A percentile compares a stretch with the other conserved stretches of the same genome.
These are phyloP conservation scores for Rhodotorula sp. DNA, from an alignment of 1,284 basidiomycete species.

Conservation along the genomic window DNA sequence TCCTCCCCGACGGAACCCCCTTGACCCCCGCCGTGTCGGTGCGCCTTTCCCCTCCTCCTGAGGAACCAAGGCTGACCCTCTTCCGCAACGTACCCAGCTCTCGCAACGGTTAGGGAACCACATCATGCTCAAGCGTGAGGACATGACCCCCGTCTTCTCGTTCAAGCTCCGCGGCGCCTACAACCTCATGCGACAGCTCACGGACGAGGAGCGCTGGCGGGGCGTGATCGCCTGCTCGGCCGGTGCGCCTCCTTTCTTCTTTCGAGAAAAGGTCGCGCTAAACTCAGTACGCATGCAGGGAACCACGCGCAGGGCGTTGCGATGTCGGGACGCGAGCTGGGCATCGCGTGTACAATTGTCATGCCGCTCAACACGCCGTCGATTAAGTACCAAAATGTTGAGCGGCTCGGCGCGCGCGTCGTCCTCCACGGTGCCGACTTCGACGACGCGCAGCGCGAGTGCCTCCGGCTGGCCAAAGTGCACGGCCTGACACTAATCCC, in stretches of 20 bases:
- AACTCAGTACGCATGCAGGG: constrained; percentile 57
- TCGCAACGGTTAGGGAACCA: constrained; percentile 86
- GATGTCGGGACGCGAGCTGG: constrained; percentile 80
- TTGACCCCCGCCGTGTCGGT: constrained; percentile 38
- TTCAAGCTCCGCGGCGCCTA: constrained; percentile 99
- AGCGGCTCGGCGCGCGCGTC: constrained; percentile 89
- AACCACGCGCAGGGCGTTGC: constrained; percentile 99
- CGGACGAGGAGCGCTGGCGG: constrained; percentile 88
- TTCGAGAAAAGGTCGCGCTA: background rate
- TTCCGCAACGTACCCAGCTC: constrained; percentile 56
- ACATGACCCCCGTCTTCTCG: constrained; percentile 95
- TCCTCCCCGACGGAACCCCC: constrained; percentile 39
- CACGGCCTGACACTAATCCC: constrained; percentile 90
- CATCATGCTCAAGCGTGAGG: constrained; percentile 93
- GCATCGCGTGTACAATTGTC: constrained; percentile 94
- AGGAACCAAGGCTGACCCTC: background rate
- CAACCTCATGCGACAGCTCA: constrained; percentile 94
- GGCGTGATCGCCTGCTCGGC: constrained; percentile 98
- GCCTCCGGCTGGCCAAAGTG: constrained; percentile 73
- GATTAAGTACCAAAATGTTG: constrained; percentile 95
- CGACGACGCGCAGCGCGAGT: constrained; percentile 95
- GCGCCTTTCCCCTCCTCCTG: background rate
- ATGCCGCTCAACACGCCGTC: constrained; percentile 95
- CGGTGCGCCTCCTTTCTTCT: constrained; percentile 64
- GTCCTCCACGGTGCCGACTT: constrained; percentile 91